These are phyloP conservation scores for Flaveria linearis DNA, from an alignment of 129 eudicot genomes.

Conservation along the genomic window DNA sequence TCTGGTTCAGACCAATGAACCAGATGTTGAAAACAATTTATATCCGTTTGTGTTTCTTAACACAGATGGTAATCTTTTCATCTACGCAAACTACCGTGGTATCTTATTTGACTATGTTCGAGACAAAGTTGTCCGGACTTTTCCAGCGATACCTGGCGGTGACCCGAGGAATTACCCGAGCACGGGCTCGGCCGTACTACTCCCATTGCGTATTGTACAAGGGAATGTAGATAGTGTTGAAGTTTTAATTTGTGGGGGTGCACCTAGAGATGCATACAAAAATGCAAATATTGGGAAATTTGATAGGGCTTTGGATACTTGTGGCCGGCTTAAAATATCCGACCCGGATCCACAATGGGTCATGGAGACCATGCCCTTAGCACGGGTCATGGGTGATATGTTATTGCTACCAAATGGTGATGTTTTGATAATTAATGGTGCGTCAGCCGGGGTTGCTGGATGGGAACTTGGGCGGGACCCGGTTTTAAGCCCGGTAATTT, in stretches of 20 bases:
- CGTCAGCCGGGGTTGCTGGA: slow-evolving; percentile 59
- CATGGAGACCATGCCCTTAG: slow-evolving; percentile 75
- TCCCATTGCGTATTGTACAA: slow-evolving; percentile 56
- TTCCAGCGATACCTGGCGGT: slow-evolving; percentile 69
- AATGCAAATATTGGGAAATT: slow-evolving; percentile 50
- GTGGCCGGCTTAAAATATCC: slow-evolving; percentile 59
- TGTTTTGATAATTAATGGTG: slow-evolving; percentile 67
- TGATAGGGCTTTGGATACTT: slow-evolving; percentile 52
- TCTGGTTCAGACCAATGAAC: slow-evolving; percentile 58
- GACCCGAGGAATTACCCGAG: slow-evolving; percentile 91
- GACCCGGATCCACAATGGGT: slow-evolving; percentile 67
- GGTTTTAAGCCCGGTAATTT: slow-evolving; percentile 55
- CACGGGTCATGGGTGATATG: slow-evolving; percentile 83
- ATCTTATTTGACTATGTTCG: slow-evolving; percentile 55
- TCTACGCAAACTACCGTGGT: slow-evolving; percentile 73
- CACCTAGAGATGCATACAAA: slow-evolving; percentile 50
- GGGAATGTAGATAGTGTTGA: slow-evolving; percentile 42
- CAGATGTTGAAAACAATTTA: slow-evolving; percentile 57
- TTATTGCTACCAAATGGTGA: slow-evolving; percentile 58
- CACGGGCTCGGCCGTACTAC: slow-evolving; percentile 81
- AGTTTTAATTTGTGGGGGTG: slow-evolving; percentile 80
- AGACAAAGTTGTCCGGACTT: slow-evolving; percentile 49
- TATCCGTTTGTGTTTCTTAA: slow-evolving; percentile 80
- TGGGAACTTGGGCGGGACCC: slow-evolving; percentile 70
- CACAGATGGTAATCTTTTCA: slow-evolving; percentile 70